Evolutionary conservation across 1,139 yeast genomes (phyloP), one percentile per base, ranked within the genome.

Genomic region (Lodderomyces theae): DNA sequence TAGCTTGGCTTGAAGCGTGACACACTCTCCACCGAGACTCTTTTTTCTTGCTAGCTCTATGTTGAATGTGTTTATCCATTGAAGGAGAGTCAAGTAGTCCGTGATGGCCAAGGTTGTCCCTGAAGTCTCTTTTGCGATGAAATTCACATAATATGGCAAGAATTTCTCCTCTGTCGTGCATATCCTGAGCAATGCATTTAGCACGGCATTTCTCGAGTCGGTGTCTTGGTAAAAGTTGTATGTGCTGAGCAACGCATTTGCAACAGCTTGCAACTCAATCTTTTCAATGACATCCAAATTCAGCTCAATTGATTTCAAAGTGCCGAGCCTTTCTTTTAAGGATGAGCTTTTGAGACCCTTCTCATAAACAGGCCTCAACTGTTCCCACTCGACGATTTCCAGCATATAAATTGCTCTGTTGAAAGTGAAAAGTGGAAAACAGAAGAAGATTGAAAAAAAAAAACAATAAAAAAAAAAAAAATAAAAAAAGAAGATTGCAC

Each of bases 51-150:
- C 53, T 23, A 68, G 44, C 17, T 38, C 37, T 8, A 69, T 54
- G 16, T 53, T 50, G 45, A 64, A 57, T 19, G 50, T 47, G 49
- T 71, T 73, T 36, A 67, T 60, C 89, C 90, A 84, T 24, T 69
- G 67, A 35, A 83, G 64, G 13, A 83, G 62, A 3, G 82, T 71
- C 53, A 79, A 62, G 44, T 78, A 63, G 55, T 79, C 86, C 5
- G 79, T 63, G 4, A 72, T 56, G 2, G 90, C 84, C 43, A 71
- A 58, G 10, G 66, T 59, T 15, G 51, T 43, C 39, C 61, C 60
- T 1, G 54, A 42, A 1, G 74, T 61, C 26, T 65, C 54, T 23
- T 68, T 66, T 26, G 54, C 44, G 32, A 77, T 62, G 46, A 64
- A 77, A 35, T 64, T 66, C 32, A 64, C 53, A 37, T 66, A 67